phyloP scores from a whole-genome alignment of 2,329 filamentous ascomycete species.

The Pseudogymnoascus sp. region DNA sequence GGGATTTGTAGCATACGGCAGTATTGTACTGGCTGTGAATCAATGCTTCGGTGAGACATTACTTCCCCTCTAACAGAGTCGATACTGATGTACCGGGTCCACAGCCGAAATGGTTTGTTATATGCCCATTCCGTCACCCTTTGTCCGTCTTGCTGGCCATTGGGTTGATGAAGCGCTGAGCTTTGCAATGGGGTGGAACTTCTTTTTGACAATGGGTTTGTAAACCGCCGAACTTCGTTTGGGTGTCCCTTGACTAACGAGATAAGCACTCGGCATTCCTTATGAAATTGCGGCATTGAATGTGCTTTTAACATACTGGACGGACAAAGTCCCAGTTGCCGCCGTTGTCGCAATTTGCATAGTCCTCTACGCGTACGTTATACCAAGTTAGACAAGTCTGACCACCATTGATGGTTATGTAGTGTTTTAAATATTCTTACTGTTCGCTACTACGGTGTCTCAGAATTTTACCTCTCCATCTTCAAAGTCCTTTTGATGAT shows the following conservation, averaged over 20 bases:
- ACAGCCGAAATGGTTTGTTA: constrained; percentile 52
- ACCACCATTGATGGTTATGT: not conserved
- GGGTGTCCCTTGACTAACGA: constrained; percentile 27
- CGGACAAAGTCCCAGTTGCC: constrained; percentile 31
- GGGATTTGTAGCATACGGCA: constrained; percentile 43
- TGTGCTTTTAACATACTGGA: constrained; percentile 35
- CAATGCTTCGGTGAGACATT: constrained; percentile 11
- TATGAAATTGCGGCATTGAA: constrained; percentile 37
- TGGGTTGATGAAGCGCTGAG: constrained; percentile 49
- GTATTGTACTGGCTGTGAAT: constrained; percentile 43
- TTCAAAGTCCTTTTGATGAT: constrained; percentile 52
- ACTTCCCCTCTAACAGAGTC: constrained; percentile 39
- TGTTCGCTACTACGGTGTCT: constrained; percentile 50
- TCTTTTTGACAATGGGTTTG: constrained; percentile 41
- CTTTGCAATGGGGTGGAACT: constrained; percentile 51
- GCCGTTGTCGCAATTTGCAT: constrained; percentile 32
- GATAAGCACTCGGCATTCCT: constrained; percentile 41
- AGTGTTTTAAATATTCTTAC: constrained; percentile 47
- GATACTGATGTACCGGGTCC: constrained; percentile 27
- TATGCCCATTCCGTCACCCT: constrained; percentile 44
- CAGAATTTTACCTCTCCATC: constrained; percentile 54
- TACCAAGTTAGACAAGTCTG: not conserved
- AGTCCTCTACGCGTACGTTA: constrained; percentile 28
- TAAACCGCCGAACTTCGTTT: not conserved
- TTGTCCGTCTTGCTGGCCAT: constrained; percentile 46